Evolutionary conservation across 139 green algal genomes (phyloP), one percentile per base, ranked within the genome.

Genomic region (Prasinococcaceae sp.): DNA sequence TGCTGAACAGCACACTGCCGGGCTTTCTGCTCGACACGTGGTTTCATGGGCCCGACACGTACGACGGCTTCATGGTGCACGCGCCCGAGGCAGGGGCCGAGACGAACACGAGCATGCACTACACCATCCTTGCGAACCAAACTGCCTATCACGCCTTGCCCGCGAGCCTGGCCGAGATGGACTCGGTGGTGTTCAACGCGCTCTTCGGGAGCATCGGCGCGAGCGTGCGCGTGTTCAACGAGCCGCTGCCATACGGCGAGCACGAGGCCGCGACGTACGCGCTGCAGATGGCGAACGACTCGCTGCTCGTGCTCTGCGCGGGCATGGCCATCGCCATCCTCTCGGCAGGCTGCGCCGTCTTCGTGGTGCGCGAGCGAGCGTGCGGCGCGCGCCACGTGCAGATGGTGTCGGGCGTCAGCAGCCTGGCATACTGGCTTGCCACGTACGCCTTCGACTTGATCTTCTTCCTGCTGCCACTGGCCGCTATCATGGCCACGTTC

Each of bases 331-430:
- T 30, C 9, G 27, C 58, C 17, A 39, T 57, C 6, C 27, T 66
- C 4, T 58, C 58, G 16, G 48, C 58, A 6, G 30, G n/a, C 1
- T 41, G 58, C 30, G 36, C 32, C 38, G 41, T 66, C 24, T 59
- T 66, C 49, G 35, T 58, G n/a, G 58, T 66, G 22, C 42, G 47
- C 28, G 58, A 66, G 41, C n/a, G 49, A 19, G 8, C 17, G 6
- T 53, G 52, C 30, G 52, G 52, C 30, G 27, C 48, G 17, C 47
- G 47, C 3, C 60, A 61, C 28, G 20, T 60, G 5, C 66, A 75
- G 66, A 50, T 75, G n/a, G 66, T 75, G 3, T 56, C 25, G 0
- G 66, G 66, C n/a, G 48, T 59, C 10, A 55, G 53, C 47, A 51
- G 57, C 26, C 8, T 52, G 4, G 53, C 50, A 32, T 75, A 68